Conservation (phyloP, 495 filamentous ascomycete genomes). For the Penicillium soppii region DNA sequence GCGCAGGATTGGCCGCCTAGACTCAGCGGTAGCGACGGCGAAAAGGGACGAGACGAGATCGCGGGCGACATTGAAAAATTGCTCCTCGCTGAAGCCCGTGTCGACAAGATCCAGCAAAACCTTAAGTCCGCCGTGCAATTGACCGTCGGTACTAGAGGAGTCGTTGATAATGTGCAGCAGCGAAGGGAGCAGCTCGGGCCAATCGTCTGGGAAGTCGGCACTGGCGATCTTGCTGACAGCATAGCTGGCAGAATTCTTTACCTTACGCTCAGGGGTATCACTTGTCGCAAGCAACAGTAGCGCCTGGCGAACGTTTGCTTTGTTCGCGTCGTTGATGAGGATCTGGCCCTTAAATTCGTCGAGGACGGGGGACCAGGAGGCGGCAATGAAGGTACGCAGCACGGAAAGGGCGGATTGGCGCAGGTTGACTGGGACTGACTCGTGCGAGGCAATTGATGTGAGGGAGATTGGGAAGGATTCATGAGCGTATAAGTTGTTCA, state of each 20-base stretch:
- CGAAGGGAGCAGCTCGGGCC: slow-evolving; percentile 80
- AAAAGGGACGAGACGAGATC: slow-evolving; percentile 81
- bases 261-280: slow-evolving; percentile 71
- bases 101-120: slow-evolving; percentile 90
- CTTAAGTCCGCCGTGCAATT: slow-evolving; percentile 84
- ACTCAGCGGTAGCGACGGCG: slow-evolving; percentile 72
- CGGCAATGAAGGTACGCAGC: slow-evolving; percentile 78
- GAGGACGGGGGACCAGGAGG: slow-evolving; percentile 68
- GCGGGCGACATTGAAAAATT: slow-evolving; percentile 84
- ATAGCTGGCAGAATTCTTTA: slow-evolving; percentile 81
- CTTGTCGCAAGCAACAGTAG: slow-evolving; percentile 77
- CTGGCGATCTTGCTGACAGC: slow-evolving; percentile 96
- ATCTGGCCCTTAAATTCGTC: slow-evolving; percentile 69
- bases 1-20: slow-evolving; percentile 69
- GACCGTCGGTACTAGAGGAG: slow-evolving; percentile 64
- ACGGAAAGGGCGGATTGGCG: slow-evolving; percentile 79
- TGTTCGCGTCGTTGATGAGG: slow-evolving; percentile 61
- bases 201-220: slow-evolving; percentile 89
- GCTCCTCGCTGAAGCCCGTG: slow-evolving; percentile 86
- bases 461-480: slow-evolving; percentile 75
- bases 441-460: slow-evolving; percentile 72
- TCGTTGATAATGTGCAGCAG: slow-evolving; percentile 72
- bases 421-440: slow-evolving; percentile 64
- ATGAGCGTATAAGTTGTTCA: slow-evolving; percentile 63
- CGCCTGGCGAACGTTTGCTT: slow-evolving; percentile 65